Percentiles rank a stretch among this genome's conserved stretches.
phyloP scores from a whole-genome alignment of 2,329 filamentous ascomycete genomes.

The Pseudopyrenochaeta lycopersici region DNA sequence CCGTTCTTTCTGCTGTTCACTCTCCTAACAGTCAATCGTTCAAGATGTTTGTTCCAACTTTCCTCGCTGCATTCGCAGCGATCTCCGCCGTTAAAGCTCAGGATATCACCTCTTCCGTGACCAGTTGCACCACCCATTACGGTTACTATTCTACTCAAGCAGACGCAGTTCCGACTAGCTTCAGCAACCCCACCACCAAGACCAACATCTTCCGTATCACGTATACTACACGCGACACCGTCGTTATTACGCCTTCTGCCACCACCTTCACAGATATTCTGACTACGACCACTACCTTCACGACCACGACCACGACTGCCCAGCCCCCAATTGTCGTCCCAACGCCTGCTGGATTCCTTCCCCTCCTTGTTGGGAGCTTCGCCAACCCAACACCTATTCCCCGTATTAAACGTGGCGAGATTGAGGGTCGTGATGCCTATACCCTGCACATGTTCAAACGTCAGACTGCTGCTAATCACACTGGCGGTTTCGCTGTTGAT shows the following conservation, averaged over 20 bases:
- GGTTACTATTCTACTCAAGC: constrained; percentile 17
- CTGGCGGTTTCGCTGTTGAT: constrained; percentile 23
- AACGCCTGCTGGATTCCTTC: constrained; percentile 25
- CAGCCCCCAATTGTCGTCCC: constrained; percentile 22
- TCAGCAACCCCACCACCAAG: constrained; percentile 13
- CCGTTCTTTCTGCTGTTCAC: constrained; percentile 16
- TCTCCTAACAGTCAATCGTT: constrained; percentile 3
- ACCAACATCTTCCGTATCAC: constrained; percentile 18
- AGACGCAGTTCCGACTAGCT: constrained; percentile 13
- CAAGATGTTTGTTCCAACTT: constrained; percentile 25
- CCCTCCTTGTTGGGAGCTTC: constrained; percentile 12
- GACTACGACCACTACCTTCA: constrained; percentile 21
- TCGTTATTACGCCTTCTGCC: constrained; percentile 28
- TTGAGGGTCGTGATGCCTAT: constrained; percentile 13
- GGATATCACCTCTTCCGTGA: constrained; percentile 12
- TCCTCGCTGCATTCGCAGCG: constrained; percentile 28
- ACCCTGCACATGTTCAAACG: constrained; percentile 19
- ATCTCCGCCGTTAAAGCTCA: constrained; percentile 19
- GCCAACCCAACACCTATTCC: constrained; percentile 15
- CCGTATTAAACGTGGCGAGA: constrained; percentile 26
- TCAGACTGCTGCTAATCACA: constrained; percentile 24
- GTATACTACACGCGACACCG: constrained; percentile 19
- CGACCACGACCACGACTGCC: constrained; percentile 16
- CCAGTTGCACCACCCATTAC: constrained; percentile 23
- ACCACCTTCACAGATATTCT: constrained; percentile 29